Conservation (phyloP, 1,139 yeast genomes). For the Pichia sp. region DNA sequence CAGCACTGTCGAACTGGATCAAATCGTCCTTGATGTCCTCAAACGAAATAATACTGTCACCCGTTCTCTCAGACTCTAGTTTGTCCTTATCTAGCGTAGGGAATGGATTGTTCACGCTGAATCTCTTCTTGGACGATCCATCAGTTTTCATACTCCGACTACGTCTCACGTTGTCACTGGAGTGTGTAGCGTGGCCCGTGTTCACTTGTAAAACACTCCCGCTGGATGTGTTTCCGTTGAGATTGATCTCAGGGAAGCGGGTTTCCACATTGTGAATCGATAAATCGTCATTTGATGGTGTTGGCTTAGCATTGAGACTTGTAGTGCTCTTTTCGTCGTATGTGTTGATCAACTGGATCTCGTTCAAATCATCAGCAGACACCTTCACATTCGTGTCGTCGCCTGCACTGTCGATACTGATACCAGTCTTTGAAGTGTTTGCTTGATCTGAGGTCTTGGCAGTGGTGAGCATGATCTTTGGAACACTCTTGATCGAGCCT, state of each 20-base stretch:
- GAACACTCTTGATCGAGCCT: constrained; percentile 9
- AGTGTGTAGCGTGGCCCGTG: not conserved
- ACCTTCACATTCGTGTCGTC: not conserved
- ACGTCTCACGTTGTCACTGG: constrained; percentile 1
- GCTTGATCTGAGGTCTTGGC: not conserved
- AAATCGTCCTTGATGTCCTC: constrained; percentile 17
- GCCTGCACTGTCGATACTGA: not conserved
- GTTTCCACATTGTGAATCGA: constrained; percentile 21
- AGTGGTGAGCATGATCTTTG: not conserved
- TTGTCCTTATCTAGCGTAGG: constrained; percentile 15
- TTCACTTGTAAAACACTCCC: not conserved
- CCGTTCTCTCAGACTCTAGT: constrained; percentile 16
- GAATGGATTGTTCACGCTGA: constrained; percentile 30
- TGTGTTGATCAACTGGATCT: constrained; percentile 1
- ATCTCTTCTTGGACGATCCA: constrained; percentile 9
- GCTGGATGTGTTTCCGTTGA: not conserved
- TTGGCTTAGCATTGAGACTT: not conserved
- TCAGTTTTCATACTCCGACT: constrained; percentile 7
- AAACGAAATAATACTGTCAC: constrained; percentile 18
- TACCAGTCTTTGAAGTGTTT: not conserved
- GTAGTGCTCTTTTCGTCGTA: not conserved
- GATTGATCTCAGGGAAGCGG: constrained; percentile 27
- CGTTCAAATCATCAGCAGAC: not conserved
- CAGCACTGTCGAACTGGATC: constrained; percentile 6
- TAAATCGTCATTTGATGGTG: not conserved